Evolutionary conservation across 129 eudicot species (phyloP).

Genomic region (Pulicaria dysenterica): DNA sequence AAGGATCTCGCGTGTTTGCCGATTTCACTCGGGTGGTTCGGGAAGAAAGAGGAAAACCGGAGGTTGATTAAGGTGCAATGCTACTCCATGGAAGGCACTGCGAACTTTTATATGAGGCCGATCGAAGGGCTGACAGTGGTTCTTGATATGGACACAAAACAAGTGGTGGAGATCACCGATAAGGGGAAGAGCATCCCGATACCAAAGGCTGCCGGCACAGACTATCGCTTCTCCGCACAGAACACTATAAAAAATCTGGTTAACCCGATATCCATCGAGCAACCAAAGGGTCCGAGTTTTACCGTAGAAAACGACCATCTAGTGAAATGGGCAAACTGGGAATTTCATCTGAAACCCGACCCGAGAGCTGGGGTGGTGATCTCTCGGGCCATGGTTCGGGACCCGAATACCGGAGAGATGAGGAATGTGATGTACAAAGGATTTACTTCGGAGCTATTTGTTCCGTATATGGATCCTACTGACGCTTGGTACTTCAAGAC

Average conservation of each 20-base stretch:
- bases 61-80: constrained; percentile 84
- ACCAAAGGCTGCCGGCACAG: constrained; percentile 81
- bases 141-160: constrained; percentile 72
- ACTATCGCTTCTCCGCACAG: constrained; percentile 73
- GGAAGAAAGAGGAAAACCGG: constrained; percentile 66
- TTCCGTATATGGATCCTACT: constrained; percentile 96
- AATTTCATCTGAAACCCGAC: constrained; percentile 92
- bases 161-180: constrained; percentile 68
- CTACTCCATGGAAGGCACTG: constrained; percentile 68
- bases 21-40: constrained; percentile 85
- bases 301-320: constrained; percentile 55
- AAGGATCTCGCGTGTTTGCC: constrained; percentile 85
- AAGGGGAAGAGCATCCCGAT: constrained; percentile 70
- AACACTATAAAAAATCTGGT: constrained; percentile 44
- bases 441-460: constrained; percentile 83
- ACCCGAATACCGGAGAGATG: constrained; percentile 59
- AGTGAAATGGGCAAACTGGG: constrained; percentile 98
- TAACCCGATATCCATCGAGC: constrained; percentile 92
- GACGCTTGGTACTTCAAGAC: constrained; percentile 99
- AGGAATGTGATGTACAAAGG: constrained; percentile 95
- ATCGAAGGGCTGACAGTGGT: constrained; percentile 86
- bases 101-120: constrained; percentile 94
- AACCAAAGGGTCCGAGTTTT: constrained; percentile 95
- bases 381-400: constrained; percentile 69
- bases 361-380: constrained; percentile 85